Base-by-base conservation (phyloP, 106 monocot species). In the Amphibolis antarctica region DNA sequence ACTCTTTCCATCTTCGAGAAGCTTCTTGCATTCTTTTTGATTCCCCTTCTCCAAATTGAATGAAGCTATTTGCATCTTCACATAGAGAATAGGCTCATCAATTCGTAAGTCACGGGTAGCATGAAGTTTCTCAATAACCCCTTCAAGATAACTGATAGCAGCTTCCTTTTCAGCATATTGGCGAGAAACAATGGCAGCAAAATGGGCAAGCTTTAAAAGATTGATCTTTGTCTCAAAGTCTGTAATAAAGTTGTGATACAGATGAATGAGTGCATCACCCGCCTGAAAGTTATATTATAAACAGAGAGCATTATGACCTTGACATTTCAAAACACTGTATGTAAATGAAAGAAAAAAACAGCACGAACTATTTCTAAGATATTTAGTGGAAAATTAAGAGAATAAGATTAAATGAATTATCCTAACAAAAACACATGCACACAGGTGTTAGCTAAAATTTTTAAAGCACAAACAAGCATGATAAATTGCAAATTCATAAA, bases 221-320 rank as follows among this genome's bases (percentile, higher is more conserved):
- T 98, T 98, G 71, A 98, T 98, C 79, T 98, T 98, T 45, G 87
- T 98, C 82, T 98, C 98, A 57, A 98, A 98, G 59, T 91, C 98
- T 15, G 91, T 76, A 48, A 98, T 91, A 75, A 98, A 98, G 65
- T 98, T 91, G 43, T 98, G 78, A 61, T 98, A 98, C 12, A 98
- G 74, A 48, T 98, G 98, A 63, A 98, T 98, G 46, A 98, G 82
- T 56, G 80, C 85, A 82, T 98, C 98, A 15, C 98, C 87, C 0
- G 98, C 82, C 98, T 98, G 68, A 67, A 58, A 57, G 30, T 24
- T 63, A 59, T 44, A 53, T 19, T 23, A n/a, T n/a, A 21, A 2
- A 6, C 23, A 53, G 22, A 21, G 7, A 1, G 1, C 53, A 24
- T 21, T 53, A 36, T 4, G 36, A 36, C 2, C 36, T n/a, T n/a